Evolutionary conservation across 306 rosid genomes (phyloP).

Genomic region (Corylus avellana): DNA sequence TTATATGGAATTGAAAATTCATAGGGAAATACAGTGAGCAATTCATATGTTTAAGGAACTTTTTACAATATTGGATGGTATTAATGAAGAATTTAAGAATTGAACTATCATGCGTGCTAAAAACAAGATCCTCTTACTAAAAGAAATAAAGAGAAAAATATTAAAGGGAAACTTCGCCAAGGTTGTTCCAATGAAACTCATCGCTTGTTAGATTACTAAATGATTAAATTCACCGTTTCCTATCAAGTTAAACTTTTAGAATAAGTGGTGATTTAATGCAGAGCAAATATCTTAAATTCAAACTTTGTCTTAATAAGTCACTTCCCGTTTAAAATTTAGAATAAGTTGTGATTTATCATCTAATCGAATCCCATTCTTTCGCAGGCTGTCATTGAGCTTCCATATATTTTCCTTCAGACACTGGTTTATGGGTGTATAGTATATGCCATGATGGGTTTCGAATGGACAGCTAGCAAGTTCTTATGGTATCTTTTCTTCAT

Average conservation of each 20-base stretch:
- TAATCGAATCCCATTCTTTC: conserved; percentile 12
- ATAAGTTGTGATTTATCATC: too few species aligned
- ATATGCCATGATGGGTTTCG: conserved; percentile 60
- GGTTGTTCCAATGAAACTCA: neutral
- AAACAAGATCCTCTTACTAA: neutral
- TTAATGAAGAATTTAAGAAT: neutral
- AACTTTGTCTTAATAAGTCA: too few species aligned
- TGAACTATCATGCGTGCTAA: neutral
- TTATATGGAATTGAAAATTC: neutral
- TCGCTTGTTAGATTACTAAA: too few species aligned
- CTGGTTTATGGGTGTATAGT: conserved; percentile 68
- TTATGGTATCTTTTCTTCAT: conserved; percentile 80
- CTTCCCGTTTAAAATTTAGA: too few species aligned
- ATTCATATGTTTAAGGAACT: neutral
- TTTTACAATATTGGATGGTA: too few species aligned
- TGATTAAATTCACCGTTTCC: too few species aligned
- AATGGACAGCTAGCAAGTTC: conserved; percentile 66
- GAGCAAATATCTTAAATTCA: too few species aligned
- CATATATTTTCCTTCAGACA: conserved; percentile 66
- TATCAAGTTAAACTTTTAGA: too few species aligned
- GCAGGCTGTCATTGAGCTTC: conserved; percentile 81
- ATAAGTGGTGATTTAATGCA: too few species aligned
- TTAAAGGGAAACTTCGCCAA: neutral
- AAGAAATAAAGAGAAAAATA: neutral
- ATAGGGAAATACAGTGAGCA: neutral